Conservation (phyloP, 768 basidiomycete genomes). For the Leccinellum luteum region DNA sequence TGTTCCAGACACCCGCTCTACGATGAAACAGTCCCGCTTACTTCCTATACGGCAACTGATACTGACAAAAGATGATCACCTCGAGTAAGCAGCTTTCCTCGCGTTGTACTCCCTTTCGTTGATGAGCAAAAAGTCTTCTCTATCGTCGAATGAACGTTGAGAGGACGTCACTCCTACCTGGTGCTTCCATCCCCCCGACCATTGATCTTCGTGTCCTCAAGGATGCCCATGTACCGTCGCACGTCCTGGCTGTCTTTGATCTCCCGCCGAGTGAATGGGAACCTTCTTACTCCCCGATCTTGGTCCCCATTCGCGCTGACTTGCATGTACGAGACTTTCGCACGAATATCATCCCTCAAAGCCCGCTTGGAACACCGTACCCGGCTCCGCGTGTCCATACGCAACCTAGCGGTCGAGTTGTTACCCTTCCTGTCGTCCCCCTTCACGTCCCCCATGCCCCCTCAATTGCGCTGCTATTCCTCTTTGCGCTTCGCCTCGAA, state of each 20-base stretch:
- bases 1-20: constrained; percentile 12
- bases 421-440: constrained; percentile 53
- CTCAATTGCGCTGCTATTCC: constrained; percentile 55
- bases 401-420: constrained; percentile 25
- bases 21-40: constrained; percentile 25
- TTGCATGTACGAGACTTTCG: constrained; percentile 42
- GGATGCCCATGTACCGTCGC: constrained; percentile 51
- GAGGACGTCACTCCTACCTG: constrained; percentile 20
- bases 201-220: constrained; percentile 48
- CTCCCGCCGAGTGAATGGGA: constrained; percentile 30
- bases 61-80: constrained; percentile 22
- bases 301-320: constrained; percentile 53
- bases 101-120: neutral
- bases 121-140: constrained; percentile 23
- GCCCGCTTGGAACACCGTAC: constrained; percentile 32
- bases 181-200: constrained; percentile 37
- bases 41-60: constrained; percentile 23
- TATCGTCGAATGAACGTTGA: constrained; percentile 36
- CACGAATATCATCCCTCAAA: constrained; percentile 34
- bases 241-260: constrained; percentile 49
- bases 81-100: constrained; percentile 22
- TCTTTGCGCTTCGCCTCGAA: constrained; percentile 57
- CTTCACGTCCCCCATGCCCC: constrained; percentile 49
- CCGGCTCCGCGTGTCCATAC: constrained; percentile 30
- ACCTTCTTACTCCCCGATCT: constrained; percentile 35